Percentiles rank a stretch among this genome's conserved stretches.
Evolutionary conservation across 805 yeast species (phyloP).

Genomic region (Kodamaea sagamina): DNA sequence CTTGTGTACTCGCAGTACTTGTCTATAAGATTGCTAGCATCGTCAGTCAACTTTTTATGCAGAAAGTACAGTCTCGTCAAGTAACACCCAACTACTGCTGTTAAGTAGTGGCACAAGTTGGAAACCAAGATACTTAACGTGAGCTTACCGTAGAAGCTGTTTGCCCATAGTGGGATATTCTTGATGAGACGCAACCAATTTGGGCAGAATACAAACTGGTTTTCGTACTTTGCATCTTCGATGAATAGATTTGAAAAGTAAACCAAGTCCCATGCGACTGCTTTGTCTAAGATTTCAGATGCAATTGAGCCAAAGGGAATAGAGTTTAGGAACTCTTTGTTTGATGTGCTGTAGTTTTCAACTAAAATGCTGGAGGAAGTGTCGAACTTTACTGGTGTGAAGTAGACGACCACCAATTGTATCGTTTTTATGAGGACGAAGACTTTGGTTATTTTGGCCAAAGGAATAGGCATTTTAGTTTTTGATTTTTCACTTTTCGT

Average conservation of each 20-base stretch:
- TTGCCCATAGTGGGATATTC: constrained; percentile 19
- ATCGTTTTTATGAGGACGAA: constrained; percentile 36
- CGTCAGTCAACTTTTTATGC: constrained; percentile 3
- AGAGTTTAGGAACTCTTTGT: constrained; percentile 9
- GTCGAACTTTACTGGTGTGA: constrained; percentile 51
- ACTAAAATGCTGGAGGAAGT: constrained; percentile 46
- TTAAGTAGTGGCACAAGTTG: constrained; percentile 52
- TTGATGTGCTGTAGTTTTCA: constrained; percentile 18
- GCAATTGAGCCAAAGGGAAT: constrained; percentile 11
- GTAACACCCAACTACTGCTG: constrained; percentile 50
- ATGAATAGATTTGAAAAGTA: constrained; percentile 64
- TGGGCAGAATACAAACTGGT: constrained; percentile 86
- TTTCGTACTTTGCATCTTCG: constrained; percentile 65
- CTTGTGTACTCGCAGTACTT: constrained; percentile 27
- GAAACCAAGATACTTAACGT: constrained; percentile 50
- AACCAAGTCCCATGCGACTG: constrained; percentile 84
- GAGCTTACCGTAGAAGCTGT: constrained; percentile 47
- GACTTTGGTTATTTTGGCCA: constrained; percentile 17
- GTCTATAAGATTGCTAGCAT: constrained; percentile 3
- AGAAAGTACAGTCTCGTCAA: constrained; percentile 41
- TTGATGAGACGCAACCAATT: constrained; percentile 64
- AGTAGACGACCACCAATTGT: constrained; percentile 40
- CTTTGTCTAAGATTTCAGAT: constrained; percentile 44
- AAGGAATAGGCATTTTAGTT: neutral
- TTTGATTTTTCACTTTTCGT: constrained; percentile 2